Percentiles rank a stretch among this genome's conserved stretches.
Conservation (phyloP, 805 yeast species). For the Scheffersomyces coipomensis region DNA sequence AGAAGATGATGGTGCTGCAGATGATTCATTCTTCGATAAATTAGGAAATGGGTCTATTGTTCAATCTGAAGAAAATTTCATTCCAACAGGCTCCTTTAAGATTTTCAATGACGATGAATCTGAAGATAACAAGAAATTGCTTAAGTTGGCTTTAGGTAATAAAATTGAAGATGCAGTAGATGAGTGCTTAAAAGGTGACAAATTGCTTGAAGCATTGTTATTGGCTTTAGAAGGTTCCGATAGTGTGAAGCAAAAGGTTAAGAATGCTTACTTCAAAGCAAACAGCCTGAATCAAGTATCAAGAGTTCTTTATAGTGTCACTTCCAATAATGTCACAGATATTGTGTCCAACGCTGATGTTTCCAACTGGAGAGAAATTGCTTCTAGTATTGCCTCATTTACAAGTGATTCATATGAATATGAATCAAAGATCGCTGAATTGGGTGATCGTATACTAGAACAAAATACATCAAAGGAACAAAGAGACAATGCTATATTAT, state of each 20-base stretch:
- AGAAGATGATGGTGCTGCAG: constrained; percentile 12
- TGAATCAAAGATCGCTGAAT: constrained; percentile 52
- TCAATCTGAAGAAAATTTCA: constrained; percentile 13
- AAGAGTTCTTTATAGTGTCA: constrained; percentile 68
- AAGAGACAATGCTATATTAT: constrained; percentile 72
- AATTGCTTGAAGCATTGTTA: constrained; percentile 75
- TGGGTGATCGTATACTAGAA: constrained; percentile 74
- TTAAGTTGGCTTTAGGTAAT: constrained; percentile 53
- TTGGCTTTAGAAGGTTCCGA: constrained; percentile 70
- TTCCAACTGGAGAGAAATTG: constrained; percentile 78
- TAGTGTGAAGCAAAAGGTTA: constrained; percentile 61
- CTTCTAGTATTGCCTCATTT: constrained; percentile 65
- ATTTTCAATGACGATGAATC: constrained; percentile 32
- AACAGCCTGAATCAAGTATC: constrained; percentile 57
- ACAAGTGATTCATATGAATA: constrained; percentile 46
- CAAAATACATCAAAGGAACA: constrained; percentile 21
- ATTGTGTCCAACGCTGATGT: constrained; percentile 77
- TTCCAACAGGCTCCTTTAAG: constrained; percentile 57
- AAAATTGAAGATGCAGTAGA: constrained; percentile 67
- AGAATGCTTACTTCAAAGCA: constrained; percentile 65
- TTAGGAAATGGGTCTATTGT: constrained; percentile 20
- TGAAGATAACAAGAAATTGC: constrained; percentile 40
- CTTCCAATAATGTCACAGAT: constrained; percentile 58
- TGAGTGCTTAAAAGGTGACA: constrained; percentile 58
- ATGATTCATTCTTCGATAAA: constrained; percentile 37